A percentile compares a stretch with the other conserved stretches of the same genome.
phyloP scores from a whole-genome alignment of 192 early-diverging fungal genomes.

The Coemansia sp. region DNA sequence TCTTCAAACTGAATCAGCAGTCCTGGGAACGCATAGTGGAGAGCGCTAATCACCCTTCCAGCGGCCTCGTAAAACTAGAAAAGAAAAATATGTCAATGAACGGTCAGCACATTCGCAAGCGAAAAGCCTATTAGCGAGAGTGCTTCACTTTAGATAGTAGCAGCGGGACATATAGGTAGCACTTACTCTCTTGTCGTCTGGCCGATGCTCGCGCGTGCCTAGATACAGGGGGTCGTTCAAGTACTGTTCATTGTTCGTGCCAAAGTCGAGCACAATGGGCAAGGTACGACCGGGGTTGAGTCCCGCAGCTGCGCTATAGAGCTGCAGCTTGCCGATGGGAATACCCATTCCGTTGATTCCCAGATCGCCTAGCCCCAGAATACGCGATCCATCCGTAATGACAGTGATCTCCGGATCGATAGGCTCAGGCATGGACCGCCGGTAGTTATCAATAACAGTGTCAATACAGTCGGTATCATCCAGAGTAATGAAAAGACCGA shows the following conservation, averaged over 20 bases:
- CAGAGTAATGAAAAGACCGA: slow-evolving; percentile 85
- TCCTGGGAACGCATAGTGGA: slow-evolving; percentile 74
- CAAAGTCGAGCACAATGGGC: slow-evolving; percentile 90
- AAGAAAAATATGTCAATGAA: too few relatives aligned
- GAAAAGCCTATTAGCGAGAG: too few relatives aligned
- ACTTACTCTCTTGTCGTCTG: slow-evolving; percentile 58
- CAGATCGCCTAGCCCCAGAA: slow-evolving; percentile 92
- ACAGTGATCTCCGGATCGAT: slow-evolving; percentile 81
- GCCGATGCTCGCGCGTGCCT: slow-evolving; percentile 68
- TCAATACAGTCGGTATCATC: slow-evolving; percentile 69
- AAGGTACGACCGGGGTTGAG: slow-evolving; percentile 82
- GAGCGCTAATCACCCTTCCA: slow-evolving; percentile 73
- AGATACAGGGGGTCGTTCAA: slow-evolving; percentile 86
- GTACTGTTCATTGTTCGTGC: slow-evolving; percentile 81
- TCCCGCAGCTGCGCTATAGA: slow-evolving; percentile 83
- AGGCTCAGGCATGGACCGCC: slow-evolving; percentile 61
- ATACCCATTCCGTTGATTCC: slow-evolving; percentile 94
- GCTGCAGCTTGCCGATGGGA: slow-evolving; percentile 90
- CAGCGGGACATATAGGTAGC: background rate
- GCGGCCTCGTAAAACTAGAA: slow-evolving; percentile 75
- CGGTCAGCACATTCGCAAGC: too few relatives aligned
- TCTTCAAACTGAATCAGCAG: slow-evolving; percentile 97
- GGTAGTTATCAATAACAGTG: slow-evolving; percentile 76
- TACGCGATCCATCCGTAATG: slow-evolving; percentile 89
- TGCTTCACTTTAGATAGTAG: too few relatives aligned